Evolutionary conservation across 306 rosid genomes (phyloP).

Genomic region (Dryas alaskensis): DNA sequence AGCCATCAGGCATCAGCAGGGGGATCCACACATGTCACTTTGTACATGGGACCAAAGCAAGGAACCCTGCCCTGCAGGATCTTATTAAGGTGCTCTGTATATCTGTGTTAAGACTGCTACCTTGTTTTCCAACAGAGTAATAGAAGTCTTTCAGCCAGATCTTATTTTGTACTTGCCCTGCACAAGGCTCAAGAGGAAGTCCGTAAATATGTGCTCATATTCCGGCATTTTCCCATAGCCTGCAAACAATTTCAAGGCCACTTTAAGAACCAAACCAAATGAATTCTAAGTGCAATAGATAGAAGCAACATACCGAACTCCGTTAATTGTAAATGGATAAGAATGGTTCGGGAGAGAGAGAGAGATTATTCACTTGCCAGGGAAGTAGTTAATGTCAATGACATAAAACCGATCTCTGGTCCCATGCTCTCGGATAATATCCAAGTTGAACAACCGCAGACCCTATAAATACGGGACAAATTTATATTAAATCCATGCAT

Average conservation of each 20-base stretch:
- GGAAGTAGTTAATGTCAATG: slow-evolving; percentile 93
- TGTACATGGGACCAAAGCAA: slow-evolving; percentile 1
- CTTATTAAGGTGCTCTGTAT: slow-evolving; percentile 3
- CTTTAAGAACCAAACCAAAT: neutral
- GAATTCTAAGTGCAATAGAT: neutral
- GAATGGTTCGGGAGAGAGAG: neutral
- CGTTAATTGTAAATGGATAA: neutral
- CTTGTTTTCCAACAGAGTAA: slow-evolving; percentile 11
- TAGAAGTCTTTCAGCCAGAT: slow-evolving; percentile 31
- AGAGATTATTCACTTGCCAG: slow-evolving; percentile 46
- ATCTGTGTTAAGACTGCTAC: neutral
- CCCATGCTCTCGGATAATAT: slow-evolving; percentile 78
- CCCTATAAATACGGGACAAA: slow-evolving; percentile 40
- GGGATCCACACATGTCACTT: slow-evolving; percentile 12
- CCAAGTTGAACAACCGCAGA: slow-evolving; percentile 82
- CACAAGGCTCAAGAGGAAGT: slow-evolving; percentile 67
- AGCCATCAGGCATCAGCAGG: slow-evolving; percentile 4
- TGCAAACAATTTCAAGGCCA: slow-evolving; percentile 26
- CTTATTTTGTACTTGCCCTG: slow-evolving; percentile 59
- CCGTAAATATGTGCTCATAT: slow-evolving; percentile 89
- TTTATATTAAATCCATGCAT: neutral
- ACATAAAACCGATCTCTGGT: slow-evolving; percentile 67
- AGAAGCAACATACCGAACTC: neutral
- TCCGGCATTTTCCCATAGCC: slow-evolving; percentile 97
- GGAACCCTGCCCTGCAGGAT: slow-evolving; percentile 12